Base-by-base conservation (phyloP, 1,139 yeast genomes). In the Chernovozyma sophiae-reginae region DNA sequence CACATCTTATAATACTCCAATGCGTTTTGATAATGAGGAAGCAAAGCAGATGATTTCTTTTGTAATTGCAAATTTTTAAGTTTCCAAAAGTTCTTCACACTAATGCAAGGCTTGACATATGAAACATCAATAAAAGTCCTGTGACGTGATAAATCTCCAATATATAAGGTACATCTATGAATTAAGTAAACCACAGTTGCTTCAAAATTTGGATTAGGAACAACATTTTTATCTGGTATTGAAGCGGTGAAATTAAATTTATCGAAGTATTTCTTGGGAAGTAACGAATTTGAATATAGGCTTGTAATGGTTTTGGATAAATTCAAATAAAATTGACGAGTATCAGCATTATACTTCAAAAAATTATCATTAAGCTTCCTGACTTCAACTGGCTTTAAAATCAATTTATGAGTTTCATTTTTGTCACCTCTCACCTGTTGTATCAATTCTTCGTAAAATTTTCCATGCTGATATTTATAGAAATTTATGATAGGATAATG, bases 401-500 rank as follows among this genome's bases (percentile, higher is more conserved):
- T 40, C 33, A 37, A 31, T 17, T 29, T 46, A 30, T 46, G 46
- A 39, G 40, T 42, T 46, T 60, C 52, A 54, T 41, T 40, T 44
- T 25, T 35, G 13, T 45, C 52, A 5, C 28, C 31, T 23, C 49
- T 33, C 38, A 51, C 46, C 2, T 46, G 45, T 4, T 36, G 34
- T 37, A 48, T 31, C 10, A 47, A 40, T 15, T 51, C 51, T 17
- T 48, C 43, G 31, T 46, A 61, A 22, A 65, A 46, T 3, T 47
- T 48, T 4, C 60, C 60, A 48, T 73, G 77, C 34, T 62, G 69
- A 10, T 51, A 45, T 45, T 71, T 74, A 45, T 66, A 80, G 51
- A 70, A 72, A 45, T 79, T 79, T 42, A 81, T 68, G 1, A 77
- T 69, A 1, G 86, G 86, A 46, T 79, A 79, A 47, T 79, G 83